Evolutionary conservation across 768 basidiomycete species (phyloP), one percentile per base, ranked within the genome.

Genomic region (Pisolithus marmoratus): DNA sequence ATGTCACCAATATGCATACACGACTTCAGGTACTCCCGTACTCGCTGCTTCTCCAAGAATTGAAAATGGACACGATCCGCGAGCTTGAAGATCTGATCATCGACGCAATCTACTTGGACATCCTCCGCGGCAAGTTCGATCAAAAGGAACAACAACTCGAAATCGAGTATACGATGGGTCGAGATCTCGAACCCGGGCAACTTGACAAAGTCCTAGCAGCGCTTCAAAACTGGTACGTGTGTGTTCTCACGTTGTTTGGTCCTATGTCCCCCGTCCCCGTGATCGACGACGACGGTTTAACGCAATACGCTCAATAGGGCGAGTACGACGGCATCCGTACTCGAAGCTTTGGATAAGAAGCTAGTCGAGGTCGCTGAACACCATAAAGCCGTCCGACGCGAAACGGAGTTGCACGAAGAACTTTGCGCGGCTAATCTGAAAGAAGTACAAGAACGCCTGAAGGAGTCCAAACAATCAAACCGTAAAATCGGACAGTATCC

Each of bases 51-150:
- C 79, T 90, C 7, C 64, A 79, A 47, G 72, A 78, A 3, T 79
- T 99, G 19, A 80, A 90, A 46, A 78, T 95, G 68, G 75, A 83
- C 3, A 84, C 81, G 5, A 82, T 94, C 52, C 85, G 94, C 49
- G 89, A 89, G 51, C 83, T 99, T 3, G 95, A 99, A 67, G 94
- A 97, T 69, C 82, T 97, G 57, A 90, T 98, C 64, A 98, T 99
- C 67, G 94, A 97, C 61, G 89, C 89, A 11, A 94, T 97, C 68
- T 98, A 97, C 70, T 82, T 90, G 38, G 88, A 91, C 65, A 74
- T 96, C 37, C 76, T 99, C 36, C 83, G 83, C 46, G 95, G 93
- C 9, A 93, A 90, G 63, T 84, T 99, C 46, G 93, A 97, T 69
- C 95, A 97, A 70, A 90, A 90, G 65, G 81, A 90, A 59, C 82